Evolutionary conservation across 306 rosid genomes (phyloP).

Genomic region (Gillenia trifoliata): DNA sequence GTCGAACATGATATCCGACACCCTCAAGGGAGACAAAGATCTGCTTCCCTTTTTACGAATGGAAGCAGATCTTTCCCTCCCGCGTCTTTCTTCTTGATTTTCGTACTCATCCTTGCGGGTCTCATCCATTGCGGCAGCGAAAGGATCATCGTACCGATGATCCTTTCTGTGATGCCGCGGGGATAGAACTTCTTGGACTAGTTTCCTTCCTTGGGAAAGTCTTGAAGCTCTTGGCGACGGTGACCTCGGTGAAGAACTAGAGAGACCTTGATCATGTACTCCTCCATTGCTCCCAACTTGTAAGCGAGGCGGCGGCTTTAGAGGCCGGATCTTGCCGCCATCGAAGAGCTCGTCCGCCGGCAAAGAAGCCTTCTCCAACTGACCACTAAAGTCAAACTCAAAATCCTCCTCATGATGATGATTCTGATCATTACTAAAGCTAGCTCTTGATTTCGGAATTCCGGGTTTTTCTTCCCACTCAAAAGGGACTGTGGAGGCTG

Average conservation of each 20-base stretch:
- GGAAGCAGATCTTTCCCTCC: conserved; percentile 29
- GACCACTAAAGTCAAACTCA: conserved; percentile 56
- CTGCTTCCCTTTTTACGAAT: conserved; percentile 56
- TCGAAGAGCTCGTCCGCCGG: conserved; percentile 81
- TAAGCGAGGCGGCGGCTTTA: conserved; percentile 50
- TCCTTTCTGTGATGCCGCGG: conserved; percentile 28
- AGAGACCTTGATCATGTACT: conserved; percentile 6
- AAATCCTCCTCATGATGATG: conserved; percentile 33
- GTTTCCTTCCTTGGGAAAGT: conserved; percentile 33
- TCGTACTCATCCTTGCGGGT: conserved; percentile 8
- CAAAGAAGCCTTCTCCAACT: conserved; percentile 35
- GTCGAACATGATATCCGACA: conserved; percentile 48
- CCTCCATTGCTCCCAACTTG: conserved; percentile 18
- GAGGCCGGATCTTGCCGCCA: conserved; percentile 68
- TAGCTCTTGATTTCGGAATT: conserved; percentile 31
- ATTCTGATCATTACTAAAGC: not conserved
- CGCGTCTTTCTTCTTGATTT: conserved; percentile 20
- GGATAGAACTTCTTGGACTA: conserved; percentile 36
- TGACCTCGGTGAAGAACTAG: not conserved
- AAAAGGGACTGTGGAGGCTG: conserved; percentile 45
- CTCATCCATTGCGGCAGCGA: conserved; percentile 41
- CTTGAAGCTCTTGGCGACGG: conserved; percentile 37
- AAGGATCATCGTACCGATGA: conserved; percentile 36
- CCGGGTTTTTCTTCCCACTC: conserved; percentile 64
- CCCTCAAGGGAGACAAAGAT: conserved; percentile 70